Evolutionary conservation across 1,284 basidiomycete genomes (phyloP).

Genomic region (Ganoderma lingzhi): DNA sequence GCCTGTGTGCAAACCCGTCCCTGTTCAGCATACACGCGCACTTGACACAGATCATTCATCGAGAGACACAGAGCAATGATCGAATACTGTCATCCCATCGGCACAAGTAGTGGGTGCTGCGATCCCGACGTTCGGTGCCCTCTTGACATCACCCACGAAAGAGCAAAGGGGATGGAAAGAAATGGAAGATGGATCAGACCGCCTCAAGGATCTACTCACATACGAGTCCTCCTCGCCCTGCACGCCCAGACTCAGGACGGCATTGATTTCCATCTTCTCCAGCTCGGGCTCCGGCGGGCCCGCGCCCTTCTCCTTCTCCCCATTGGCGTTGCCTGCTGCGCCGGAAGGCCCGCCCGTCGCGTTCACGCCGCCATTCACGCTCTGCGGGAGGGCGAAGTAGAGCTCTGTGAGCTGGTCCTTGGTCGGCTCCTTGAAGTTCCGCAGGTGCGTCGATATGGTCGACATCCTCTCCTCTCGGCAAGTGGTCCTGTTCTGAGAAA

Average conservation of each 20-base stretch:
- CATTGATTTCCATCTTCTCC: constrained; percentile 91
- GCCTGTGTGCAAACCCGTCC: constrained; percentile 58
- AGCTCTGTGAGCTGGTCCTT: constrained; percentile 85
- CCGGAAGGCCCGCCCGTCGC: constrained; percentile 16
- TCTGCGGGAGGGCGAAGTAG: constrained; percentile 84
- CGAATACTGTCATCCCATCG: neutral
- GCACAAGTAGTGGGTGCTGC: neutral
- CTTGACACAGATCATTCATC: constrained; percentile 1
- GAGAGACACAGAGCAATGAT: neutral
- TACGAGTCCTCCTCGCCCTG: constrained; percentile 91
- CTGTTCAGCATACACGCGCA: constrained; percentile 10
- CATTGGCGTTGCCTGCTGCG: constrained; percentile 36
- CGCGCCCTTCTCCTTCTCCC: constrained; percentile 26
- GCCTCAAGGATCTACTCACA: constrained; percentile 61
- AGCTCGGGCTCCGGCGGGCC: constrained; percentile 44
- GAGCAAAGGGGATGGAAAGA: neutral
- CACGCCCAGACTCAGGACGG: constrained; percentile 83
- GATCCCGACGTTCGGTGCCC: neutral
- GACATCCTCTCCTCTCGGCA: constrained; percentile 56
- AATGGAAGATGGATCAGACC: neutral
- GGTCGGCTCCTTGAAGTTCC: constrained; percentile 90
- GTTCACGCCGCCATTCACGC: constrained; percentile 20
- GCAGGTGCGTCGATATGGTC: constrained; percentile 84
- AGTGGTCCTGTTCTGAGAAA: neutral
- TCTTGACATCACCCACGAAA: neutral